These are phyloP conservation scores for Camellia japonica DNA, from an alignment of 148 eudicot species.

Conservation along the genomic window DNA sequence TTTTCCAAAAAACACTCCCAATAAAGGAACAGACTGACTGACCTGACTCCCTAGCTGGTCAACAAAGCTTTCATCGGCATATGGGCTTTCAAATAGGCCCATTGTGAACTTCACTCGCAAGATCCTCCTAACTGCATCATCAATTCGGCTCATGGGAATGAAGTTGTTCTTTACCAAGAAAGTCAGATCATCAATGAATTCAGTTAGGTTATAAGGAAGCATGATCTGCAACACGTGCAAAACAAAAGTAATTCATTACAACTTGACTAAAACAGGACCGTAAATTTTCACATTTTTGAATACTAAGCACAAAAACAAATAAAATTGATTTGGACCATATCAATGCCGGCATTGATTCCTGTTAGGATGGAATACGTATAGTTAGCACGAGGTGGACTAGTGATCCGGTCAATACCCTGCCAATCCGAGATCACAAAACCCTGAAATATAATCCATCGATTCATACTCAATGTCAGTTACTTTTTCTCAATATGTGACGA, in stretches of 20 bases:
- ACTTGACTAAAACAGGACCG: not conserved
- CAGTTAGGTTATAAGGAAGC: slow-evolving; percentile 33
- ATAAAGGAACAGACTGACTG: not conserved
- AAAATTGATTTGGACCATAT: slow-evolving; percentile 44
- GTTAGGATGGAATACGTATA: slow-evolving; percentile 46
- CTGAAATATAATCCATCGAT: slow-evolving; percentile 31
- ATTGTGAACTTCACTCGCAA: slow-evolving; percentile 41
- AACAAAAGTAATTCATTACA: not conserved
- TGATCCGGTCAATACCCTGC: slow-evolving; percentile 63
- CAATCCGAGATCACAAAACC: slow-evolving; percentile 79
- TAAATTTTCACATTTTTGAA: not conserved
- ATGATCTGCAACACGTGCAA: slow-evolving; percentile 42
- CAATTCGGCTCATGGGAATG: slow-evolving; percentile 38
- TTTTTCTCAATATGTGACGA: not conserved
- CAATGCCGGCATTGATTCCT: slow-evolving; percentile 65
- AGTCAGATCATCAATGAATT: slow-evolving; percentile 36
- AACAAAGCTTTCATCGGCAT: slow-evolving; percentile 37
- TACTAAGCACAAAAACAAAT: not conserved
- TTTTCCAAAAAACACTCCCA: not conserved
- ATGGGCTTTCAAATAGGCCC: slow-evolving; percentile 47
- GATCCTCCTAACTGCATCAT: slow-evolving; percentile 49
- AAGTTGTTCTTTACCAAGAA: slow-evolving; percentile 35
- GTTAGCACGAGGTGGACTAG: slow-evolving; percentile 64
- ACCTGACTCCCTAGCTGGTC: slow-evolving; percentile 45
- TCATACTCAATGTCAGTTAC: too few species aligned